Evolutionary conservation across 768 basidiomycete genomes (phyloP).

Genomic region (Tulasnella sp.): DNA sequence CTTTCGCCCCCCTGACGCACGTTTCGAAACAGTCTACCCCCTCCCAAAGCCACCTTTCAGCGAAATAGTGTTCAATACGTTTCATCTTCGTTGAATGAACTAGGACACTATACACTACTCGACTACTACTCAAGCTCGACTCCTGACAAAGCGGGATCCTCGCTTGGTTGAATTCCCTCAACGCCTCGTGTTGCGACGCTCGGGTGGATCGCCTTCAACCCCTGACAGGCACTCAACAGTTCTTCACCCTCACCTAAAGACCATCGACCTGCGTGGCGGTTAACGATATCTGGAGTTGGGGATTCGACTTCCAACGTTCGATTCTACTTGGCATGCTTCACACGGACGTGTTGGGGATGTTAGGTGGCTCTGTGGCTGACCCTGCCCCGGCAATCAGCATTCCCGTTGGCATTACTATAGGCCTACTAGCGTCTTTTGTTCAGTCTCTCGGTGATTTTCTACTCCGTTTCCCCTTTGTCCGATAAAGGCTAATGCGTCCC

Average conservation of each 20-base stretch:
- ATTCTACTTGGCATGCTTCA: not conserved
- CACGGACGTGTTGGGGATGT: slow-evolving; percentile 10
- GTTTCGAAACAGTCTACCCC: slow-evolving; percentile 5
- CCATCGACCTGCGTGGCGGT: not conserved
- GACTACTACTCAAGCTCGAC: not conserved
- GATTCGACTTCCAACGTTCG: not conserved
- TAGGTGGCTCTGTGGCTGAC: slow-evolving; percentile 16
- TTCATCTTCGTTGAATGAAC: not conserved
- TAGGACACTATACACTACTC: not conserved
- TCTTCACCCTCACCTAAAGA: not conserved
- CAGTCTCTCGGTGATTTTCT: slow-evolving; percentile 66
- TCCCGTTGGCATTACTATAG: slow-evolving; percentile 48
- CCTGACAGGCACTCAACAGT: slow-evolving; percentile 2
- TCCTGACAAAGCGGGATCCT: not conserved
- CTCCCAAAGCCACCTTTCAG: not conserved
- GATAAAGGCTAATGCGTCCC: not conserved
- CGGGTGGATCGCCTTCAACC: not conserved
- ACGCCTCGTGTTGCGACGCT: slow-evolving; percentile 1
- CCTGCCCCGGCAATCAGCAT: slow-evolving; percentile 33
- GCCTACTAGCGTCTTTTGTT: slow-evolving; percentile 82
- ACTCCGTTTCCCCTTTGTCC: slow-evolving; percentile 1
- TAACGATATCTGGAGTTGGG: not conserved
- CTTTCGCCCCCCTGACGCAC: not conserved
- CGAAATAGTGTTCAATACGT: not conserved
- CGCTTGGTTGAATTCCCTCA: not conserved